A percentile compares a stretch with the other conserved stretches of the same genome.
Conservation (phyloP, 192 early-diverging fungal species). For the Mortierella antarctica region DNA sequence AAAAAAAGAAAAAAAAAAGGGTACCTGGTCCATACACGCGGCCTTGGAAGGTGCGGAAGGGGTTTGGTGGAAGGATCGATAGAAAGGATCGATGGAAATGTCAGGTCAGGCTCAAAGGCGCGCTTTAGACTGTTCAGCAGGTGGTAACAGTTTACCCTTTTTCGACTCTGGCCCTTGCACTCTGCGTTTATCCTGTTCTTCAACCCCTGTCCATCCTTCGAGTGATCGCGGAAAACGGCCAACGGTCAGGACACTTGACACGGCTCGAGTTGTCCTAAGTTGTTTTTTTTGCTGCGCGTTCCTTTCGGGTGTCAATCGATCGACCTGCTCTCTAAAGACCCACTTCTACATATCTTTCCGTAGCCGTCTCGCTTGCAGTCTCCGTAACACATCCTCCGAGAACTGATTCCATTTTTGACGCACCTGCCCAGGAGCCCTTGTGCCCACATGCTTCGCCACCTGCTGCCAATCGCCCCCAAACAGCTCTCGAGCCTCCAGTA, state of each 20-base stretch:
- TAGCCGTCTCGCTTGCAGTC: slow-evolving; percentile 10
- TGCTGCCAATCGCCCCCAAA: slow-evolving; percentile 31
- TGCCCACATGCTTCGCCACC: slow-evolving; percentile 22
- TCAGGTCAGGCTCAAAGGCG: too few species aligned
- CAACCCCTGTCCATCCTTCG: too few species aligned
- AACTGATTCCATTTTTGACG: slow-evolving; percentile 31
- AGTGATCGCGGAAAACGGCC: background rate
- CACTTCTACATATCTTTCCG: background rate
- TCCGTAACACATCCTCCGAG: slow-evolving; percentile 17
- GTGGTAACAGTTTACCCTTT: background rate
- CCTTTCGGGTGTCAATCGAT: background rate
- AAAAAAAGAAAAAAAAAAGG: too few species aligned
- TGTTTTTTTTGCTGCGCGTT: background rate
- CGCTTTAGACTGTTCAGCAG: background rate
- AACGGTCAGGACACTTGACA: background rate
- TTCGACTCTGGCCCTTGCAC: too few species aligned
- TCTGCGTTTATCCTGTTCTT: too few species aligned
- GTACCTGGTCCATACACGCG: too few species aligned
- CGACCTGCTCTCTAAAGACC: too few species aligned
- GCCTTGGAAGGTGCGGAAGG: too few species aligned
- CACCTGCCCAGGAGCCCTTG: slow-evolving; percentile 32
- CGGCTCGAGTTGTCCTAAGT: background rate
- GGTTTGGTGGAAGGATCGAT: background rate
- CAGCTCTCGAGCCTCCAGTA: slow-evolving; percentile 26
- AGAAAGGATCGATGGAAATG: background rate